Evolutionary conservation across 495 filamentous ascomycete genomes (phyloP), one percentile per base, ranked within the genome.

Genomic region (Aspergillus mulundensis): DNA sequence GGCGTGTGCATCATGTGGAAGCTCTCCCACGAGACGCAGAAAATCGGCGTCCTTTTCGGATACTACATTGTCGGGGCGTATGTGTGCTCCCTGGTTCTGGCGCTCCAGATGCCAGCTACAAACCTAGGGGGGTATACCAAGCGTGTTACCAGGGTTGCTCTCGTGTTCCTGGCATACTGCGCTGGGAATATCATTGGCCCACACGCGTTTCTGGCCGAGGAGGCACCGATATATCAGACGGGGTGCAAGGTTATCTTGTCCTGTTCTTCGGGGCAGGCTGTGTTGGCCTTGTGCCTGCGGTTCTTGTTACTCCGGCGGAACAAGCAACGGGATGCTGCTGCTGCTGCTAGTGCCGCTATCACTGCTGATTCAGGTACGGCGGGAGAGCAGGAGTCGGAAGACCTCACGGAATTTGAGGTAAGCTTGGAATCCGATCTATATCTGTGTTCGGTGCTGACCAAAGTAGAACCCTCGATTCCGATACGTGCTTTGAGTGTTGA

Each of bases 111-210:
- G 71, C 73, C 73, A 5, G 64, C 71, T n/a, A 72, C 61, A 5
- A 76, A 76, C 52, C 58, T 72, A 1, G 69, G 67, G 42, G 71
- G 73, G 10, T 74, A 76, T 56, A 74, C 73, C 0, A 76, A 76
- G 54, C 70, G 70, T 42, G 62, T 63, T 14, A 76, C 73, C 3
- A 61, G 63, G 46, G 66, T 67, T 16, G 71, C 70, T 0, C 44
- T 74, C 34, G 71, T 76, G 0, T 76, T 76, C 44, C 55, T 74
- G 44, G 71, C 68, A 3, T 74, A 74, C 57, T 74, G 71, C 34
- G 58, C 62, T 12, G 67, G 69, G 3, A 70, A 71, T 39, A 65
- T 68, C 16, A 66, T 71, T 53, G 66, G 70, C 0, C 70, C 70
- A 0, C 70, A 73, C 56, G 68, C 70, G 6, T 73, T 73, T 25